Conservation (phyloP, 257 asterid species). For the Lantana camara region DNA sequence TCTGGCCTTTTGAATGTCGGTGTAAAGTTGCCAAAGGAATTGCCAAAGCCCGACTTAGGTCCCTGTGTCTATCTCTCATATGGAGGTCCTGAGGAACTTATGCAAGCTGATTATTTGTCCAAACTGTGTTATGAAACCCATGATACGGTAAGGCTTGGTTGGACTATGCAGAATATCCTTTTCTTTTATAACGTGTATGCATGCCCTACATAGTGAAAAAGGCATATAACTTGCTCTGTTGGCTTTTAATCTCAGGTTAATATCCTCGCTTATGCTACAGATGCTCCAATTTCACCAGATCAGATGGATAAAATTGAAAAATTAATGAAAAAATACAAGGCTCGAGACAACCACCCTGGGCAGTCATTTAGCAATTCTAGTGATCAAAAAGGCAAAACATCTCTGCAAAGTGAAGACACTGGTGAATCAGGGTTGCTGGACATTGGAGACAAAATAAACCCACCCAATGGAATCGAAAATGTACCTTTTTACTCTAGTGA, state of each 20-base stretch:
- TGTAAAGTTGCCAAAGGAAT: slow-evolving; percentile 67
- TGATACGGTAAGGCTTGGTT: slow-evolving; percentile 65
- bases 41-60: slow-evolving; percentile 68
- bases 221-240: slow-evolving; percentile 29
- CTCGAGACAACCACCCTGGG: slow-evolving; percentile 37
- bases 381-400: slow-evolving; percentile 73
- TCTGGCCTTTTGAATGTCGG: slow-evolving; percentile 86
- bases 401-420: slow-evolving; percentile 71
- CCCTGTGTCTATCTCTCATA: slow-evolving; percentile 78
- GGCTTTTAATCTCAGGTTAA: slow-evolving; percentile 71
- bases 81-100: slow-evolving; percentile 78
- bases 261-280: slow-evolving; percentile 87
- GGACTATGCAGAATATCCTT: slow-evolving; percentile 19
- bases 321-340: slow-evolving; percentile 55
- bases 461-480: slow-evolving; percentile 55
- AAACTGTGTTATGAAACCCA: slow-evolving; percentile 76
- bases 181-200: neutral
- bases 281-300: slow-evolving; percentile 68
- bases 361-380: slow-evolving; percentile 56
- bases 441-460: slow-evolving; percentile 42
- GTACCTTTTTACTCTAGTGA: slow-evolving; percentile 55
- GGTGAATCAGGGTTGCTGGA: slow-evolving; percentile 79
- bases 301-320: slow-evolving; percentile 61
- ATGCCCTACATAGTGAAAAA: slow-evolving; percentile 15
- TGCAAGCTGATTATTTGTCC: slow-evolving; percentile 65